Evolutionary conservation across 257 asterid species (phyloP).

Genomic region (Rubia yunnanensis): DNA sequence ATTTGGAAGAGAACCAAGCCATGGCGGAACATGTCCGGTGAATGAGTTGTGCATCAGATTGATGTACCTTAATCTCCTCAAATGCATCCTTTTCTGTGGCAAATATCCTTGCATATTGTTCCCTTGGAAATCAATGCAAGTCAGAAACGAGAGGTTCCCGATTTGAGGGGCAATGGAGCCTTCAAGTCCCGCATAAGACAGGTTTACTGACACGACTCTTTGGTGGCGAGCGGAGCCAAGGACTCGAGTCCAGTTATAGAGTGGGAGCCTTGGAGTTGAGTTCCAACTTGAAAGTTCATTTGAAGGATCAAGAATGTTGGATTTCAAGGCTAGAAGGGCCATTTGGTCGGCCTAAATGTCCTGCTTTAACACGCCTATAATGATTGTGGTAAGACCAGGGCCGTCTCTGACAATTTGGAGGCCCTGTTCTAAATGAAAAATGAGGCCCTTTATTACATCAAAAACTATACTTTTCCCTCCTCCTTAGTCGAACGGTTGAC

Average conservation of each 20-base stretch:
- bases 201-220: no score
- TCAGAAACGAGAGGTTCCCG: constrained; percentile 16
- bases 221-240: background rate
- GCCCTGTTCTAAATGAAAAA: no score
- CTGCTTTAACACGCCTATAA: background rate
- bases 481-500: no score
- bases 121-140: constrained; percentile 12
- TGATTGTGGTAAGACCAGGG: no score
- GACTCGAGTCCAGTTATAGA: constrained; percentile 10
- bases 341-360: background rate
- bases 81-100: constrained; percentile 1
- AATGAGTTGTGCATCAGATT: constrained; percentile 9
- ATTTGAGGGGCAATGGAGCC: constrained; percentile 1
- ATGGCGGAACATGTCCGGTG: constrained; percentile 18
- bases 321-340: constrained; percentile 8
- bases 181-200: background rate
- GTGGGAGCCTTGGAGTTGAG: background rate
- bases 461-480: no score
- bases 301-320: background rate
- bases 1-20: constrained; percentile 6
- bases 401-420: no score
- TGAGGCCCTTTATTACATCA: no score
- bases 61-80: constrained; percentile 6
- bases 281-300: constrained; percentile 6
- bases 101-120: constrained; percentile 20